Conservation (phyloP, 106 monocot genomes). For the Agapanthus africanus region DNA sequence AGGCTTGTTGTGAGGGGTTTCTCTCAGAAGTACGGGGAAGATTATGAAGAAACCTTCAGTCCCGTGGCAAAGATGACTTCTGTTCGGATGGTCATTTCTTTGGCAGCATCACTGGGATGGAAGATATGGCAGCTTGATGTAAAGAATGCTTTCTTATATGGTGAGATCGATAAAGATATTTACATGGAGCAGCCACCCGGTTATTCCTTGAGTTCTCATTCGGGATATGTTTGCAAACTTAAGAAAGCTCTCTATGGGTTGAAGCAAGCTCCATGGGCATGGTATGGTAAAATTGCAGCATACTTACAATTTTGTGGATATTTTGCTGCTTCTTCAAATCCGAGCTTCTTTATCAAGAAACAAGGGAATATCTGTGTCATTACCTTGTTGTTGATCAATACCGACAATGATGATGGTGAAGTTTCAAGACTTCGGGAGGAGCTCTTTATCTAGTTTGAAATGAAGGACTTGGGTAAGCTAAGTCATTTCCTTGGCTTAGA, state of each 20-base stretch:
- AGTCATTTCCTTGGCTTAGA: not conserved
- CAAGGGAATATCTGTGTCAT: not conserved
- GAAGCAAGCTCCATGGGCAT: not conserved
- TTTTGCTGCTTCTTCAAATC: not conserved
- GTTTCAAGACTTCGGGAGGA: not conserved
- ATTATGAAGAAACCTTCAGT: not conserved
- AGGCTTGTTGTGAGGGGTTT: not conserved
- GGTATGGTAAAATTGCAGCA: not conserved
- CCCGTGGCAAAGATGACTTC: not conserved
- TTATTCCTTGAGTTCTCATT: too few relatives aligned
- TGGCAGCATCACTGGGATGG: not conserved
- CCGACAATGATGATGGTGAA: not conserved
- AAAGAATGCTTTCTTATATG: not conserved
- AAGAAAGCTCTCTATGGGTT: not conserved
- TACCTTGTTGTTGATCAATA: not conserved
- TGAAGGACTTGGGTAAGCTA: not conserved
- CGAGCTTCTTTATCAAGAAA: not conserved
- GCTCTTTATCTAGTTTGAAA: not conserved
- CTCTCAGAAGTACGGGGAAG: not conserved
- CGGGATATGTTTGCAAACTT: slow-evolving; percentile 1
- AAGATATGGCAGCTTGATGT: slow-evolving; percentile 1
- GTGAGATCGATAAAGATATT: slow-evolving; percentile 3
- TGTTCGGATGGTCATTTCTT: not conserved
- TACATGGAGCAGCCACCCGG: not conserved
- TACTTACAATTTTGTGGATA: slow-evolving; percentile 1